These are phyloP conservation scores for Cerrena zonata DNA, from an alignment of 1,284 basidiomycete species.

Conservation along the genomic window DNA sequence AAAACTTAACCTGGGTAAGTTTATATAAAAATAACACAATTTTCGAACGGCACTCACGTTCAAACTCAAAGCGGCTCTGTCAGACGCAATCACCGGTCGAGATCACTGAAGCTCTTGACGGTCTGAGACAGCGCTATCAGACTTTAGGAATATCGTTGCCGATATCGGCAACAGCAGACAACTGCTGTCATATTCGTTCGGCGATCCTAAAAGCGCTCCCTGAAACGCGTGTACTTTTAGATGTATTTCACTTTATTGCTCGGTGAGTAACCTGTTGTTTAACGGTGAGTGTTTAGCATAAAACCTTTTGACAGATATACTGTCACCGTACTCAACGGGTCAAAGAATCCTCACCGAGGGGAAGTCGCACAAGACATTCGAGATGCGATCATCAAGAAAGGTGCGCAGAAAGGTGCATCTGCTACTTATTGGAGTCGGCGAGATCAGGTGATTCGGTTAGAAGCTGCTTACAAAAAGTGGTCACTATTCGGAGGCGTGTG, in stretches of 20 bases:
- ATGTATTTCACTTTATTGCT: constrained; percentile 16
- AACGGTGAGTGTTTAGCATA: neutral
- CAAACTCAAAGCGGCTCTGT: constrained; percentile 16
- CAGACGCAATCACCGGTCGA: constrained; percentile 14
- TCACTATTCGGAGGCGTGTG: constrained; percentile 16
- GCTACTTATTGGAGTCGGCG: constrained; percentile 14
- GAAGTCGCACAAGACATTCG: constrained; percentile 13
- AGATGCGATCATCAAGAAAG: constrained; percentile 14
- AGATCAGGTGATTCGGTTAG: constrained; percentile 14
- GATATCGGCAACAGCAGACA: constrained; percentile 19
- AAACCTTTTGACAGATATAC: constrained; percentile 9
- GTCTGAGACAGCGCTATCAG: constrained; percentile 10
- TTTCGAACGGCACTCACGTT: neutral
- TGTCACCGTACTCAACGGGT: constrained; percentile 2
- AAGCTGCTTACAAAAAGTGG: constrained; percentile 16
- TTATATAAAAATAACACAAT: neutral
- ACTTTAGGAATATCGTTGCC: constrained; percentile 13
- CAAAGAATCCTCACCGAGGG: constrained; percentile 5
- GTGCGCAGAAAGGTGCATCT: constrained; percentile 5
- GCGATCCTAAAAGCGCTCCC: constrained; percentile 12
- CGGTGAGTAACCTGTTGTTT: constrained; percentile 7
- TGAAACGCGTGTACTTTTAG: constrained; percentile 7
- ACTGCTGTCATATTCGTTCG: constrained; percentile 20
- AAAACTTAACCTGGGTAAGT: constrained; percentile 17
- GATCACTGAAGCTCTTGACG: constrained; percentile 17